Evolutionary conservation across 139 green algal genomes (phyloP).

Genomic region (Coelastrella sp.): DNA sequence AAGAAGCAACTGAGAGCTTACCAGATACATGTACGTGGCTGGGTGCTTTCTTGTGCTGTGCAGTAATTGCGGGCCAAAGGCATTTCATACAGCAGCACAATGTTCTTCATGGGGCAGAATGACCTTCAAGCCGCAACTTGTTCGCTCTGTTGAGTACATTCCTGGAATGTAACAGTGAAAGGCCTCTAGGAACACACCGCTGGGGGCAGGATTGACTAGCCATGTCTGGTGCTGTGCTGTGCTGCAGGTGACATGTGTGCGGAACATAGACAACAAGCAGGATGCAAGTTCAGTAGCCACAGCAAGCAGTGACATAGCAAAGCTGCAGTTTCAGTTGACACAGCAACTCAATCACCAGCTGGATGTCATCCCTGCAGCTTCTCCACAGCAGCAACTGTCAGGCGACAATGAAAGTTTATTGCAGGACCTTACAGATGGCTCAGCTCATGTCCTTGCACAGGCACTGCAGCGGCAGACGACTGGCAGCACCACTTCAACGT

Average conservation of each 20-base stretch:
- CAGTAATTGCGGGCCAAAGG: no score
- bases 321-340: constrained; percentile 11
- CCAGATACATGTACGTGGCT: background rate
- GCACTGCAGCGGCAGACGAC: background rate
- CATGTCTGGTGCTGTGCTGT: background rate
- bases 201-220: no score
- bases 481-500: background rate
- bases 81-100: background rate
- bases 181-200: no score
- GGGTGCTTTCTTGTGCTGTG: no score
- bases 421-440: background rate
- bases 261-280: background rate
- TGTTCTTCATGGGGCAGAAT: background rate
- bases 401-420: background rate
- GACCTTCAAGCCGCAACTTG: background rate
- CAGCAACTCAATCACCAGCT: constrained; percentile 23
- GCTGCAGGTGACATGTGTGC: background rate
- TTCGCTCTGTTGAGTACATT: background rate
- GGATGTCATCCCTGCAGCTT: background rate
- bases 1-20: background rate
- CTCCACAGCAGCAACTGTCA: background rate
- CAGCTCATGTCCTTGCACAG: background rate
- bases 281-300: background rate
- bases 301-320: background rate
- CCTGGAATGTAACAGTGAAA: no score